Conservation (phyloP, 2,329 filamentous ascomycete species). For the Monilinia fructigena region DNA sequence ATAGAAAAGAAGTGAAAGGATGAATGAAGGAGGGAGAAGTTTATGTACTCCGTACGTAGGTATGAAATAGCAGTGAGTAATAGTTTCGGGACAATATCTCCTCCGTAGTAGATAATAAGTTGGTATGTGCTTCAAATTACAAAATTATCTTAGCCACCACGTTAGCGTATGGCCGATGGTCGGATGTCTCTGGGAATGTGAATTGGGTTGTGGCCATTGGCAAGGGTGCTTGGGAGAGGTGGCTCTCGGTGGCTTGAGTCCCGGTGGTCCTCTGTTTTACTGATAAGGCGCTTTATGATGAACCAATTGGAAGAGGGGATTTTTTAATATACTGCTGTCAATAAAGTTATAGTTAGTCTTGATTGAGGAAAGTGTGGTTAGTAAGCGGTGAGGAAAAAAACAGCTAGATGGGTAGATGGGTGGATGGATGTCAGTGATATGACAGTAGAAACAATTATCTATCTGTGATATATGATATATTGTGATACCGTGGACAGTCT, state of each 20-base stretch:
- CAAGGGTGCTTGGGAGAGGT: constrained; percentile 4
- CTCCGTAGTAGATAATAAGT: not conserved
- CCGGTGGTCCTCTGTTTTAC: not conserved
- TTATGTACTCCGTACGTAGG: not conserved
- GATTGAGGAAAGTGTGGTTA: too few relatives aligned
- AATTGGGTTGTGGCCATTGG: not conserved
- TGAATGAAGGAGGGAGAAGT: not conserved
- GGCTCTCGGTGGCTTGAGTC: too few relatives aligned
- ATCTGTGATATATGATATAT: too few relatives aligned
- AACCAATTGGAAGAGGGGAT: not conserved
- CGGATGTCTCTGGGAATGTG: not conserved
- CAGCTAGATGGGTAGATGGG: too few relatives aligned
- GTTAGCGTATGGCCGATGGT: constrained; percentile 16
- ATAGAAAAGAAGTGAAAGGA: not conserved
- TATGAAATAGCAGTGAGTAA: constrained; percentile 10
- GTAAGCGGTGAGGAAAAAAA: too few relatives aligned
- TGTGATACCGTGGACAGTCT: too few relatives aligned
- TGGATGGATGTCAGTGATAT: too few relatives aligned
- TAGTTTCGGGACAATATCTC: not conserved
- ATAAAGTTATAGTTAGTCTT: too few relatives aligned
- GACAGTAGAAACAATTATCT: too few relatives aligned
- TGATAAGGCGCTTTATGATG: not conserved
- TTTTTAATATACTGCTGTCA: too few relatives aligned
- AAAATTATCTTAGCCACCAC: not conserved
- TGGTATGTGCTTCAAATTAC: constrained; percentile 17